A percentile compares a stretch with the other conserved stretches of the same genome.
Evolutionary conservation across 306 rosid species (phyloP).

Genomic region (barrel medic (Medicago truncatula)): DNA sequence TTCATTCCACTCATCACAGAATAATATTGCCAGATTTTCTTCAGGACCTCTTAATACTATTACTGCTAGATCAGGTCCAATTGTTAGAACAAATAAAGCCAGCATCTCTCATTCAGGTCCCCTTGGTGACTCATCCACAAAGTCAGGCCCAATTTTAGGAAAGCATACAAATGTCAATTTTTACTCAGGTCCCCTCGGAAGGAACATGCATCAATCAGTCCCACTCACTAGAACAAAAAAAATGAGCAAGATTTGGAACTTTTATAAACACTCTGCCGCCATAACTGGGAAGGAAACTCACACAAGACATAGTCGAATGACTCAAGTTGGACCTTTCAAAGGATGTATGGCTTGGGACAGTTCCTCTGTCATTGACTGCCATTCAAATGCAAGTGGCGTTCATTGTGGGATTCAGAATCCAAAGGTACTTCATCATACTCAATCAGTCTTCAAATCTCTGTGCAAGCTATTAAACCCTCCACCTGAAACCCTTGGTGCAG

Average conservation of each 20-base stretch:
- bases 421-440: conserved; percentile 48
- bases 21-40: conserved; percentile 67
- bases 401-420: conserved; percentile 51
- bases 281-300: conserved; percentile 60
- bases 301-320: conserved; percentile 60
- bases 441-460: conserved; percentile 57
- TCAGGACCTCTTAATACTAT: conserved; percentile 80
- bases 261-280: conserved; percentile 48
- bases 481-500: conserved; percentile 83
- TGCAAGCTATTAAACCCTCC: conserved; percentile 76
- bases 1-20: conserved; percentile 59
- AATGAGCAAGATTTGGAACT: conserved; percentile 71
- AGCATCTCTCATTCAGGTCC: conserved; percentile 78
- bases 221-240: conserved; percentile 60
- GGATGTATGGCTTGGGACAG: conserved; percentile 70
- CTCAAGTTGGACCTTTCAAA: conserved; percentile 96
- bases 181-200: conserved; percentile 83
- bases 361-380: conserved; percentile 60
- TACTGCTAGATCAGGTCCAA: conserved; percentile 62
- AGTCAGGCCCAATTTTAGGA: conserved; percentile 67
- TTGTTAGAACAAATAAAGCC: conserved; percentile 46
- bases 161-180: conserved; percentile 53
- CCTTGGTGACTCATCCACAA: conserved; percentile 65
- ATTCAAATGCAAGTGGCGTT: conserved; percentile 55
- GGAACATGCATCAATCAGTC: conserved; percentile 56